Percentiles rank a stretch among this genome's conserved stretches.
Evolutionary conservation across 1,284 basidiomycete genomes (phyloP).

Genomic region (Takashimella koratensis): DNA sequence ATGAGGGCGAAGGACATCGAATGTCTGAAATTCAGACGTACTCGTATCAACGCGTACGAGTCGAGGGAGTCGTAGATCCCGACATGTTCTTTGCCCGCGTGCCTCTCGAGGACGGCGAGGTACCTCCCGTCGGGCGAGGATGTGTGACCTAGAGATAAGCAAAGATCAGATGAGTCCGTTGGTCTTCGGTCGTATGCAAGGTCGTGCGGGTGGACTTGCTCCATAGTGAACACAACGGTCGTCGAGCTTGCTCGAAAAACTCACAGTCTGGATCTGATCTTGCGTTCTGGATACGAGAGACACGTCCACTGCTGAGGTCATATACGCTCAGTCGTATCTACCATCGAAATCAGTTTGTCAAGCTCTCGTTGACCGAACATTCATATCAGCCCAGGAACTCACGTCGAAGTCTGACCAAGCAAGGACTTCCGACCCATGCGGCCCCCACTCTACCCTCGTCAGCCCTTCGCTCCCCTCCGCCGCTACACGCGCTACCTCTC

Average conservation of each 20-base stretch:
- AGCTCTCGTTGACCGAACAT: not conserved
- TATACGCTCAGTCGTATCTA: conserved; percentile 4
- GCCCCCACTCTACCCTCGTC: conserved; percentile 76
- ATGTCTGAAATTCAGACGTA: too few species aligned
- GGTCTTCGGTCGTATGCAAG: too few species aligned
- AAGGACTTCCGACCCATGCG: conserved; percentile 70
- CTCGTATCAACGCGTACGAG: conserved; percentile 67
- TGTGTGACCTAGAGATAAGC: conserved; percentile 62
- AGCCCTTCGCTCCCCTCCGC: conserved; percentile 77
- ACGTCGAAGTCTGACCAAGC: conserved; percentile 86
- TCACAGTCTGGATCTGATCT: not conserved
- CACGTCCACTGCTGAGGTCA: not conserved
- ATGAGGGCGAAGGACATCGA: too few species aligned
- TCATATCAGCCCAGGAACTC: conserved; percentile 46
- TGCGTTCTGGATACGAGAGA: not conserved
- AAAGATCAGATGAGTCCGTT: too few species aligned
- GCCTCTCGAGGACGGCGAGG: conserved; percentile 74
- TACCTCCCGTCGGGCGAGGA: conserved; percentile 75
- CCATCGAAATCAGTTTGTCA: conserved; percentile 6
- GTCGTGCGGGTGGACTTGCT: too few species aligned
- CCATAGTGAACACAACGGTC: too few species aligned
- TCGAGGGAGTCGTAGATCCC: conserved; percentile 73
- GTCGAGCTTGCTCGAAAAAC: not conserved
- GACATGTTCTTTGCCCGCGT: conserved; percentile 76
- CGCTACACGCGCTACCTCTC: conserved; percentile 59